Evolutionary conservation across 352 stramenopile genomes (phyloP), one percentile per base, ranked within the genome.

Genomic region (Phytophthora uliginosa): DNA sequence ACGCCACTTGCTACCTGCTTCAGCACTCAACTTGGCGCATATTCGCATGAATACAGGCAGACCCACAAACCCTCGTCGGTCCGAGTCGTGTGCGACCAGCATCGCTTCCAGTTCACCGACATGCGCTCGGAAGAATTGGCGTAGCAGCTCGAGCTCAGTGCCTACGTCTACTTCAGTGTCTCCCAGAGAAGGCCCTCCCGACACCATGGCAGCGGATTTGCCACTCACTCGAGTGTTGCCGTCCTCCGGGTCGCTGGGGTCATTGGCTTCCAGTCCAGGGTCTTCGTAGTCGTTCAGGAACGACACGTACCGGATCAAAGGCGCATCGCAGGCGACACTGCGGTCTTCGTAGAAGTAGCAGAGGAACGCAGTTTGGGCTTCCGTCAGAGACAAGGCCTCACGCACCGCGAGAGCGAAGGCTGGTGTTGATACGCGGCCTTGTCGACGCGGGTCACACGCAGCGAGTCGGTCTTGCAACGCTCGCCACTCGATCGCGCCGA

Each of bases 301-400:
- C 0, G 85, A 93, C 13, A 73, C 76, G 66, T 92, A 94, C 24
- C 87, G 85, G 36, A 94, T 90, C 40, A 88, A 74, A 33, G 90
- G 76, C 3, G 86, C 63, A 51, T 93, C 85, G 6, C 77, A 76
- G 52, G 84, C 77, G 33, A 91, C 54, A 45, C 83, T 89, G 48
- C 82, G 85, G 70, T 94, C 87, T 59, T 93, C 87, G 71, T 94
- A 94, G 57, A 94, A 94, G 59, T 90, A 89, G 31, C 82, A 85
- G 12, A 94, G 72, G 73, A 94, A 94, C 3, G 87, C 83, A 1
- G 75, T 77, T 64, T 94, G 87, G 22, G 89, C 84, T 20, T 91
- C 85, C 9, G 73, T 85, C n/a, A 94, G 66, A 17, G 69, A 66
- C 52, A 93, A 67, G 1, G 71, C 71, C 2, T 75, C 70, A 56